Percentiles rank a stretch among this genome's conserved stretches.
phyloP scores from a whole-genome alignment of 1,139 yeast species.

The Suhomyces coccinellae region DNA sequence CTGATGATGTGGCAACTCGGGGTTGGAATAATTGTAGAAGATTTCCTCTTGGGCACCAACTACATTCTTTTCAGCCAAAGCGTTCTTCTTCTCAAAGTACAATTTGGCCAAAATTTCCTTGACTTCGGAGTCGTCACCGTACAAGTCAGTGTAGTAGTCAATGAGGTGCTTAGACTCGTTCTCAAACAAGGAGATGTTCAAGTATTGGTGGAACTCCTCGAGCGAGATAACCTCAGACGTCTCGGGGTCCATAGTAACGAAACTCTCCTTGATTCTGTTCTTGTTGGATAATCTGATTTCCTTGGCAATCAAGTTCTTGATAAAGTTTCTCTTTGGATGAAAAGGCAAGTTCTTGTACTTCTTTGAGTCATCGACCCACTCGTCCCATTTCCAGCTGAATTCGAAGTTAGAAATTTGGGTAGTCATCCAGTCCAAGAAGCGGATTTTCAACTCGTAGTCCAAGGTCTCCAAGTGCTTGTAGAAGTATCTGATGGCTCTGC shows the following conservation, averaged over 20 bases:
- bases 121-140: slow-evolving; percentile 28
- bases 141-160: slow-evolving; percentile 40
- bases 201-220: slow-evolving; percentile 63
- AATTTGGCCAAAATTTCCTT: slow-evolving; percentile 31
- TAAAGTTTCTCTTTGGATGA: slow-evolving; percentile 76
- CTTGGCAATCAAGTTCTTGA: slow-evolving; percentile 76
- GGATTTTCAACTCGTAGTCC: slow-evolving; percentile 73
- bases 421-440: slow-evolving; percentile 89
- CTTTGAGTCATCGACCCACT: slow-evolving; percentile 71
- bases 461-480: slow-evolving; percentile 66
- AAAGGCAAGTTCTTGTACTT: slow-evolving; percentile 38
- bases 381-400: slow-evolving; percentile 98
- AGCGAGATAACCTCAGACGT: slow-evolving; percentile 28
- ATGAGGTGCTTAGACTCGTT: slow-evolving; percentile 29
- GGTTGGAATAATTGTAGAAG: slow-evolving; percentile 37
- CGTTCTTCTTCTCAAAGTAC: slow-evolving; percentile 33
- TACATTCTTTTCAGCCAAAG: slow-evolving; percentile 25
- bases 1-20: slow-evolving; percentile 40
- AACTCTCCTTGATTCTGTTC: slow-evolving; percentile 68
- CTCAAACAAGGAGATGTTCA: slow-evolving; percentile 47
- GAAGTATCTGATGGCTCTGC: slow-evolving; percentile 85
- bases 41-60: slow-evolving; percentile 46
- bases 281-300: slow-evolving; percentile 77
- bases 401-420: slow-evolving; percentile 92
- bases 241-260: slow-evolving; percentile 52